These are phyloP conservation scores for Herpotrichia juniperi DNA, from an alignment of 2,329 filamentous ascomycete genomes.

Conservation along the genomic window DNA sequence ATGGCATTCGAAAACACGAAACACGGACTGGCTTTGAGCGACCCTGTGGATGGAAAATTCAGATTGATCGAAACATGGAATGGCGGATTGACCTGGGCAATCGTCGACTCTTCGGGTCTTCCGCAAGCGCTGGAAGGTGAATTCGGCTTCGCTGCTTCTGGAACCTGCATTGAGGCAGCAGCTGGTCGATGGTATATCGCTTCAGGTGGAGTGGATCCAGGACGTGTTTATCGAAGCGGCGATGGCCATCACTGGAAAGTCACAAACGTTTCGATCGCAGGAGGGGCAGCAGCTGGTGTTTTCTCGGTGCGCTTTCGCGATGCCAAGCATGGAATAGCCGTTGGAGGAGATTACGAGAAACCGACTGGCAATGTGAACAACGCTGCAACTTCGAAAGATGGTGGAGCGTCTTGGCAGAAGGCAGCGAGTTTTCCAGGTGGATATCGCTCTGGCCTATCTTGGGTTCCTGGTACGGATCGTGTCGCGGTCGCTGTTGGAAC, in stretches of 20 bases:
- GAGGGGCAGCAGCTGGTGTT: slow-evolving; percentile 33
- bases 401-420: slow-evolving; percentile 26
- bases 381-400: slow-evolving; percentile 32
- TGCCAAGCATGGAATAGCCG: slow-evolving; percentile 27
- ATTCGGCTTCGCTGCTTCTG: slow-evolving; percentile 32
- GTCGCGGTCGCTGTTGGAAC: slow-evolving; percentile 33
- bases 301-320: slow-evolving; percentile 36
- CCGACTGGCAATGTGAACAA: slow-evolving; percentile 23
- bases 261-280: slow-evolving; percentile 24
- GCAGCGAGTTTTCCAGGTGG: slow-evolving; percentile 29
- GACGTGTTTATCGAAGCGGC: slow-evolving; percentile 27
- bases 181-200: slow-evolving; percentile 36
- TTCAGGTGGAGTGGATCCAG: slow-evolving; percentile 30
- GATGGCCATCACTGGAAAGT: slow-evolving; percentile 26
- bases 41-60: slow-evolving; percentile 35
- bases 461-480: slow-evolving; percentile 22
- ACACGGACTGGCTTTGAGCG: slow-evolving; percentile 34
- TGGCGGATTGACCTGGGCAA: slow-evolving; percentile 26
- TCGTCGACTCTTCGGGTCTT: slow-evolving; percentile 20
- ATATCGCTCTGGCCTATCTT: slow-evolving; percentile 32
- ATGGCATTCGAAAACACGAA: slow-evolving; percentile 31
- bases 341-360: slow-evolving; percentile 34
- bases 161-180: slow-evolving; percentile 33
- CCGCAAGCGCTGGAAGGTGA: slow-evolving; percentile 28
- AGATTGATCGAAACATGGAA: slow-evolving; percentile 35